These are phyloP conservation scores for Colletotrichum camelliae DNA, from an alignment of 2,329 filamentous ascomycete species.

Conservation along the genomic window DNA sequence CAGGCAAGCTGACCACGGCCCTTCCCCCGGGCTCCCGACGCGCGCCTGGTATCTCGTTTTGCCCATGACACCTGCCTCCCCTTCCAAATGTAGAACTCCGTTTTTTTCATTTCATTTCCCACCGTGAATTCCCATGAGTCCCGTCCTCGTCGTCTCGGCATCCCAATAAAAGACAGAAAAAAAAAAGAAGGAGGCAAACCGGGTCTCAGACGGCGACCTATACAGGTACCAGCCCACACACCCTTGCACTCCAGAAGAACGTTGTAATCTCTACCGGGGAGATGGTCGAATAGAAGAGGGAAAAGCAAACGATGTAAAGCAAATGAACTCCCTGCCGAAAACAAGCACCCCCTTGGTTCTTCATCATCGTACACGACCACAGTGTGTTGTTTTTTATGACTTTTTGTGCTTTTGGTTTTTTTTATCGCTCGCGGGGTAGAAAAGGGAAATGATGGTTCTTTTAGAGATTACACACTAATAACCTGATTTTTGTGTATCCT, in stretches of 20 bases:
- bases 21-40: not conserved
- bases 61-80: not conserved
- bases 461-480: not conserved
- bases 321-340: not conserved
- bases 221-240: not conserved
- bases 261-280: not conserved
- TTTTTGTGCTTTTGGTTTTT: not conserved
- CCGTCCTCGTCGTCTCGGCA: not conserved
- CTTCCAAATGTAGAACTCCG: not conserved
- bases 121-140: not conserved
- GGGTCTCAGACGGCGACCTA: not conserved
- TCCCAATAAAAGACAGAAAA: not conserved
- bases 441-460: not conserved
- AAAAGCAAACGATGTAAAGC: not conserved
- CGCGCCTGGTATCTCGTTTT: not conserved
- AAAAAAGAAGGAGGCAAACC: not conserved
- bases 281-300: not conserved
- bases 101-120: not conserved
- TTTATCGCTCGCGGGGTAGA: not conserved
- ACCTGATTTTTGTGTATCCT: constrained; percentile 12
- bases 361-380: not conserved
- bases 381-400: not conserved
- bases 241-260: not conserved
- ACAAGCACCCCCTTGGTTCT: not conserved
- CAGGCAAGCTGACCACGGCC: not conserved